These are phyloP conservation scores for Plenodomus biglobosus DNA, from an alignment of 2,329 filamentous ascomycete genomes.

Conservation along the genomic window DNA sequence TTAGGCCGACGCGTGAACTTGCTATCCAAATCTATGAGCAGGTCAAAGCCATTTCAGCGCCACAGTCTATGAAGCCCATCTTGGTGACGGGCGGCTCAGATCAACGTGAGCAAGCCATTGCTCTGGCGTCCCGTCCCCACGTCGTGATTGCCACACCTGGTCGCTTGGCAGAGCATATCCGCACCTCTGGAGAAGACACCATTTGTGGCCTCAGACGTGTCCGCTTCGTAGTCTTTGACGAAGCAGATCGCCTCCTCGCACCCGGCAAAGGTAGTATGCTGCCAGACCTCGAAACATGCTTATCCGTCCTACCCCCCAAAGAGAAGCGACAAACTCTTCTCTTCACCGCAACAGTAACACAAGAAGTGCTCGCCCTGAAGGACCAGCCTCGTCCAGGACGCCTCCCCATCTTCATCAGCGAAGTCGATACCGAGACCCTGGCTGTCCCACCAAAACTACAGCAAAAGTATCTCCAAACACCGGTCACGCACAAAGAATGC, in stretches of 20 bases:
- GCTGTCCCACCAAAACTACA: slow-evolving; percentile 78
- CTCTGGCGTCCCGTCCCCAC: slow-evolving; percentile 78
- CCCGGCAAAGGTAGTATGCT: slow-evolving; percentile 82
- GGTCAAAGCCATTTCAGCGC: slow-evolving; percentile 86
- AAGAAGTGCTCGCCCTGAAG: slow-evolving; percentile 86
- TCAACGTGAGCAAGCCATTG: slow-evolving; percentile 87
- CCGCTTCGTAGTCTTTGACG: slow-evolving; percentile 87
- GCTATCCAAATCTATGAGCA: slow-evolving; percentile 97
- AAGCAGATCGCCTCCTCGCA: slow-evolving; percentile 86
- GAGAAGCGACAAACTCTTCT: slow-evolving; percentile 84
- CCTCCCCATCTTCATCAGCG: slow-evolving; percentile 82
- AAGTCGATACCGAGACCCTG: slow-evolving; percentile 72
- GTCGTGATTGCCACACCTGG: slow-evolving; percentile 91
- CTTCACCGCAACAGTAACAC: slow-evolving; percentile 94
- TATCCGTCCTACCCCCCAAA: slow-evolving; percentile 77
- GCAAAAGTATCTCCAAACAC: slow-evolving; percentile 85
- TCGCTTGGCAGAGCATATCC: slow-evolving; percentile 89
- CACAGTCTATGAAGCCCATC: slow-evolving; percentile 81
- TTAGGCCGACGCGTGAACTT: slow-evolving; percentile 64
- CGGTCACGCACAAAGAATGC: slow-evolving; percentile 89
- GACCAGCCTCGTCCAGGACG: slow-evolving; percentile 73
- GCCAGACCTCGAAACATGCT: slow-evolving; percentile 87
- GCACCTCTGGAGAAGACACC: slow-evolving; percentile 87
- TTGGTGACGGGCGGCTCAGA: slow-evolving; percentile 92
- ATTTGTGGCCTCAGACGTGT: slow-evolving; percentile 77